Base-by-base conservation (phyloP, 1,139 yeast species). In the Geotrichum carabidarum region DNA sequence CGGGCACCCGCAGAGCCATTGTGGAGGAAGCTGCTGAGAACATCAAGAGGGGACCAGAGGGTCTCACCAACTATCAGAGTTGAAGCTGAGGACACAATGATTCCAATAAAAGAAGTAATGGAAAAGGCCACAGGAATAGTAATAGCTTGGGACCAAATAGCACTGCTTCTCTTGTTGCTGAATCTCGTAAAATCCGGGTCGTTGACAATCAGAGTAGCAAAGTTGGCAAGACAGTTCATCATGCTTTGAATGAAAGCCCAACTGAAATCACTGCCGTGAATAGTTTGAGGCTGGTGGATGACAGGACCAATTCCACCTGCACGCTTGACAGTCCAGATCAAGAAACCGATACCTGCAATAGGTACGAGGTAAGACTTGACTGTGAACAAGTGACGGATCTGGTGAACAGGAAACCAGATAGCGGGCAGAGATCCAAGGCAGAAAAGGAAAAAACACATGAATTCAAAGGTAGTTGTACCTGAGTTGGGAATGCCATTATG, bases 131-230 rank as follows among this genome's bases (percentile, higher is more conserved):
- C 62, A 38, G 96, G 96, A 59, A 89, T 82, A 5, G 91, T 78
- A 31, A 85, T 64, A 34, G 80, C 65, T 66, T 82, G 86, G 0
- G 85, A 76, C 71, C 78, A 71, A 12, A 76, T 61, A 0, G 84
- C 76, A 32, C 81, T 73, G 38, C 67, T 66, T 40, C 75, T 74
- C 31, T 79, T 78, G 55, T 77, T 78, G 8, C 96, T 85, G 69
- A 89, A 86, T 69, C 96, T 82, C 22, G 95, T 78, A 70, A 88
- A 89, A 77, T 90, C 97, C 0, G 96, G 95, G 17, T 95, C 86
- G 71, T 90, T 90, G 60, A 86, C 81, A 65, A 88, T 85, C 65
- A 90, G 77, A 7, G 96, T 86, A 6, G 95, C 94, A 65, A 89
- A 89, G 71, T 87, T 86, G 31, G 95, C 89, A 62, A 90, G 74